phyloP scores from a whole-genome alignment of 2,329 filamentous ascomycete genomes.

The Xylaria sp. region DNA sequence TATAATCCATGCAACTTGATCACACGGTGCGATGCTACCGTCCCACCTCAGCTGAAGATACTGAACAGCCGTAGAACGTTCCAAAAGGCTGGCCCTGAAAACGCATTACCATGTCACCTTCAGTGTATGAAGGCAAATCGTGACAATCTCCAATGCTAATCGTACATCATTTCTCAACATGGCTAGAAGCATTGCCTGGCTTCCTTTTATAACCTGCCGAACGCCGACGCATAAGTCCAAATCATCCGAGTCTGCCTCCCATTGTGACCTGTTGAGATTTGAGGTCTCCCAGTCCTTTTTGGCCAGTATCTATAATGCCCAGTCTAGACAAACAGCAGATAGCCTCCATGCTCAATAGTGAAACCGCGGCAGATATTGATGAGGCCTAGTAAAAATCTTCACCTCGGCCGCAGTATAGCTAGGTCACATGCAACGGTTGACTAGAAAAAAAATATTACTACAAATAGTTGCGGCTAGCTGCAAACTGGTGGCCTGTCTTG shows the following conservation, averaged over 20 bases:
- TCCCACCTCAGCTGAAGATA: slow-evolving; percentile 4
- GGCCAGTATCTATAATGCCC: slow-evolving; percentile 27
- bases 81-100: slow-evolving; percentile 3
- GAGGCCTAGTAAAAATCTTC: slow-evolving; percentile 18
- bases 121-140: slow-evolving; percentile 4
- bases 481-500: slow-evolving; percentile 14
- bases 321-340: slow-evolving; percentile 26
- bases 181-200: slow-evolving; percentile 11
- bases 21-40: slow-evolving; percentile 14
- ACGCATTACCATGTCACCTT: slow-evolving; percentile 18
- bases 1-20: slow-evolving; percentile 17
- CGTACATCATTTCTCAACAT: slow-evolving; percentile 31
- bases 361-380: slow-evolving; percentile 21
- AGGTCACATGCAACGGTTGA: slow-evolving; percentile 8
- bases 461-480: slow-evolving; percentile 16
- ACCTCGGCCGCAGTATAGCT: slow-evolving; percentile 13
- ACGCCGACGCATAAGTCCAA: slow-evolving; percentile 28
- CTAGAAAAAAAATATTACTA: slow-evolving; percentile 22
- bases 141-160: slow-evolving; percentile 25
- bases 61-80: slow-evolving; percentile 10
- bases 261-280: slow-evolving; percentile 11
- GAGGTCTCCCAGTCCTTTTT: slow-evolving; percentile 18
- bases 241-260: slow-evolving; percentile 5
- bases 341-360: slow-evolving; percentile 13
- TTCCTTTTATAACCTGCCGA: slow-evolving; percentile 24